Evolutionary conservation across 768 basidiomycete genomes (phyloP).

Genomic region (Cytidiella melzeri): DNA sequence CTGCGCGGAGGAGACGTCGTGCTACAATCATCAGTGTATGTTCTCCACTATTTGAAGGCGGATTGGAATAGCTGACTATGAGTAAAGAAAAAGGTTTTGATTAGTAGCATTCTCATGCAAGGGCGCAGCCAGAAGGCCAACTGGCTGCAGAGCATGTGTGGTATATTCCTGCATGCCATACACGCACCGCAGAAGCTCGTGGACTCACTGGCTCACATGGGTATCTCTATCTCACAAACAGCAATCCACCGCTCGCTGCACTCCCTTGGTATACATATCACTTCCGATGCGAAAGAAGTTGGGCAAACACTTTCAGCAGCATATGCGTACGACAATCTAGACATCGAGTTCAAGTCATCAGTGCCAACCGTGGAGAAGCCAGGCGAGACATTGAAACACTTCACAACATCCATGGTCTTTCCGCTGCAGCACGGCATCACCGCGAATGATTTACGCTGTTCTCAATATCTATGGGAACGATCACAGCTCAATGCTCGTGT

Average conservation of each 20-base stretch:
- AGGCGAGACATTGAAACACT: slow-evolving; percentile 24
- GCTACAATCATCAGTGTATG: neutral
- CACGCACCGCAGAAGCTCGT: slow-evolving; percentile 22
- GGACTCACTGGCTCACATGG: slow-evolving; percentile 16
- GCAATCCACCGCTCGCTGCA: slow-evolving; percentile 17
- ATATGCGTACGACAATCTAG: slow-evolving; percentile 39
- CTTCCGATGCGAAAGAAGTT: slow-evolving; percentile 12
- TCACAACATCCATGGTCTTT: slow-evolving; percentile 29
- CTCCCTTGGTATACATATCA: slow-evolving; percentile 11
- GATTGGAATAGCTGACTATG: neutral
- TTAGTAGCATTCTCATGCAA: slow-evolving; percentile 10
- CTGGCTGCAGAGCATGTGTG: slow-evolving; percentile 16
- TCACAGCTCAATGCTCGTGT: slow-evolving; percentile 23
- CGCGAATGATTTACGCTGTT: slow-evolving; percentile 28
- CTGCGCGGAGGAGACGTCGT: neutral
- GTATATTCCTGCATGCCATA: slow-evolving; percentile 21
- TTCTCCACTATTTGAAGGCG: too few relatives aligned
- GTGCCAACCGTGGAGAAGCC: slow-evolving; percentile 27
- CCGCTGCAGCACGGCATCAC: slow-evolving; percentile 18
- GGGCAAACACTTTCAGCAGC: slow-evolving; percentile 20
- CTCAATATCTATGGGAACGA: slow-evolving; percentile 28
- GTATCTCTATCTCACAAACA: slow-evolving; percentile 18
- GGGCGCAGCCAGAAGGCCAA: slow-evolving; percentile 18
- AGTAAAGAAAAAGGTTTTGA: slow-evolving; percentile 1
- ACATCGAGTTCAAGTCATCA: slow-evolving; percentile 29